These are phyloP conservation scores for Verticillium zaregamsianum DNA, from an alignment of 2,329 filamentous ascomycete species.

Conservation along the genomic window DNA sequence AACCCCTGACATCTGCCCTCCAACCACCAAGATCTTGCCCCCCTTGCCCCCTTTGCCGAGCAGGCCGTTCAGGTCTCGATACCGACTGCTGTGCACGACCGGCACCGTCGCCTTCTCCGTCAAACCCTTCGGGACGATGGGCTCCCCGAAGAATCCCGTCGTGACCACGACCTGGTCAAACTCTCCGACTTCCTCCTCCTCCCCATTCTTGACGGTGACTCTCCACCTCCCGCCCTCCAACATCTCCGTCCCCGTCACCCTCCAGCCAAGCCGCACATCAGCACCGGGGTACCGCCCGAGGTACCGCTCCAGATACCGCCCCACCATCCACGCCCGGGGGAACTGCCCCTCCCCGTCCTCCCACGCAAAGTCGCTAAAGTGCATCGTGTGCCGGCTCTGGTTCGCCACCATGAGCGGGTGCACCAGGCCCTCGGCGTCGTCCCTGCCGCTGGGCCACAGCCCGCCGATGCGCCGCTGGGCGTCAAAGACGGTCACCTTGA, in stretches of 20 bases:
- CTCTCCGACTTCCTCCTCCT: slow-evolving; percentile 35
- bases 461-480: slow-evolving; percentile 63
- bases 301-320: slow-evolving; percentile 67
- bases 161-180: slow-evolving; percentile 73
- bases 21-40: slow-evolving; percentile 68
- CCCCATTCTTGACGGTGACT: slow-evolving; percentile 31
- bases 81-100: slow-evolving; percentile 64
- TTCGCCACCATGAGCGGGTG: slow-evolving; percentile 70
- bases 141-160: slow-evolving; percentile 71
- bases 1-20: slow-evolving; percentile 78
- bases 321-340: slow-evolving; percentile 73
- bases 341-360: slow-evolving; percentile 56
- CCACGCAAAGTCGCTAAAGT: slow-evolving; percentile 72
- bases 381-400: slow-evolving; percentile 72
- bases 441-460: slow-evolving; percentile 62
- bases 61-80: slow-evolving; percentile 50
- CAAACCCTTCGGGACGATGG: slow-evolving; percentile 38
- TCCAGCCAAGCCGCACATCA: slow-evolving; percentile 45
- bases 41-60: slow-evolving; percentile 34
- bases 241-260: slow-evolving; percentile 36
- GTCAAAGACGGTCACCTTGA: slow-evolving; percentile 69
- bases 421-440: slow-evolving; percentile 46
- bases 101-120: slow-evolving; percentile 30
- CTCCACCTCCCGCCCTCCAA: slow-evolving; percentile 31
- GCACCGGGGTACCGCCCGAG: slow-evolving; percentile 46